Conservation (phyloP, 768 basidiomycete species). For the Suillus decipiens region DNA sequence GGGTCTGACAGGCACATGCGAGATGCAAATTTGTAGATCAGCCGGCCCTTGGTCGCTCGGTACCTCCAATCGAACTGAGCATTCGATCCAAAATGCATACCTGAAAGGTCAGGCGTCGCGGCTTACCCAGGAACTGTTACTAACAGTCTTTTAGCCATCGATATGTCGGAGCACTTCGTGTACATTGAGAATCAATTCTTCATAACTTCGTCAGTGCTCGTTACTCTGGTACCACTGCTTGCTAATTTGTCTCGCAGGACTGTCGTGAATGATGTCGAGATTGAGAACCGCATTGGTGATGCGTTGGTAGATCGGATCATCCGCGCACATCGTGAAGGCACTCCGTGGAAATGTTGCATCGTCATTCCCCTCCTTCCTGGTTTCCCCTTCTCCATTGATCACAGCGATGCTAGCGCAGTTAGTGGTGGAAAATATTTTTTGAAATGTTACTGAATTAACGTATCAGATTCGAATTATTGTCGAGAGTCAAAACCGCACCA, state of each 20-base stretch:
- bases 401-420: conserved; percentile 90
- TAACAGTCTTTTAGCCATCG: conserved; percentile 61
- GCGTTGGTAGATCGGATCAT: conserved; percentile 91
- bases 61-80: conserved; percentile 79
- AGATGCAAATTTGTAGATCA: conserved; percentile 94
- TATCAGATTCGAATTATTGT: conserved; percentile 87
- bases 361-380: conserved; percentile 92
- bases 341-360: conserved; percentile 90
- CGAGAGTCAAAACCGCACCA: conserved; percentile 91
- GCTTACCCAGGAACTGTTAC: not conserved
- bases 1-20: conserved; percentile 93
- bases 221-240: not conserved
- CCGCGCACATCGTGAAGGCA: conserved; percentile 77
- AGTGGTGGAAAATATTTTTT: conserved; percentile 27
- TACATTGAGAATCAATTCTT: conserved; percentile 98
- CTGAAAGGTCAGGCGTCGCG: conserved; percentile 61
- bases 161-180: conserved; percentile 94
- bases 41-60: conserved; percentile 97
- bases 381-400: conserved; percentile 91
- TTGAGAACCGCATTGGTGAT: conserved; percentile 95
- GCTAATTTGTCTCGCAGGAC: conserved; percentile 50
- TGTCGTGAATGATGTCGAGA: conserved; percentile 75
- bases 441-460: conserved; percentile 3
- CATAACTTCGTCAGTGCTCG: conserved; percentile 71
- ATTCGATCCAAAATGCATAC: conserved; percentile 94